These are phyloP conservation scores for Porcisia hertigi DNA, from an alignment of 208 protist genomes.

Conservation along the genomic window DNA sequence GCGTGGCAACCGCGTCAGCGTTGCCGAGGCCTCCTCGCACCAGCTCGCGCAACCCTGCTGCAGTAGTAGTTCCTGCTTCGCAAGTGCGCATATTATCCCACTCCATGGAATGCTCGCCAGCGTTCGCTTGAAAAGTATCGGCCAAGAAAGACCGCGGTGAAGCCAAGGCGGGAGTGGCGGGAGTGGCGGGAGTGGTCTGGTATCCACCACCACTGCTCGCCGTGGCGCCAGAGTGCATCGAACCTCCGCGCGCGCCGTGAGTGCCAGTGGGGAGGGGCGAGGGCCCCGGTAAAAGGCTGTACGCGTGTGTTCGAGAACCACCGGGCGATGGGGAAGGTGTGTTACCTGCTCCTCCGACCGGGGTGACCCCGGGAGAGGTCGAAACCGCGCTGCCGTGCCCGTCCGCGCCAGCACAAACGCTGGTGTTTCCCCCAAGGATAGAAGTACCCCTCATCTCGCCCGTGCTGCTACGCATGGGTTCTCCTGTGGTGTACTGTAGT, in stretches of 20 bases:
- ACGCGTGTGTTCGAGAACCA: neutral
- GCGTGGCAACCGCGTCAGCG: neutral
- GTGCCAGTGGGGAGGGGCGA: neutral
- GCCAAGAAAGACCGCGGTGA: slow-evolving; percentile 9
- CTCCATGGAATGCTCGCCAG: slow-evolving; percentile 2
- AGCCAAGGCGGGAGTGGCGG: slow-evolving; percentile 8
- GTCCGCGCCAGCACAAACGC: neutral
- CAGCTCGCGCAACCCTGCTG: slow-evolving; percentile 8
- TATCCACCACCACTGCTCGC: neutral
- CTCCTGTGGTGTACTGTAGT: slow-evolving; percentile 41
- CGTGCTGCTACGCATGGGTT: slow-evolving; percentile 22
- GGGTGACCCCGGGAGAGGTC: slow-evolving; percentile 3
- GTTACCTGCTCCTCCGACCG: neutral
- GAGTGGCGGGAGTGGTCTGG: slow-evolving; percentile 6
- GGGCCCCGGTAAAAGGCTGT: neutral
- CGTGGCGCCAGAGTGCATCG: neutral
- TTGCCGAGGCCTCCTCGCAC: neutral
- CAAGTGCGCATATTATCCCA: neutral
- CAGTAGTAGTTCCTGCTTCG: neutral
- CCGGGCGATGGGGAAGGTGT: neutral
- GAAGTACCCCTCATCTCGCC: neutral
- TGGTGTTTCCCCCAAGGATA: slow-evolving; percentile 2
- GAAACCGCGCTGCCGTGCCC: neutral
- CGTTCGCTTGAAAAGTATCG: neutral
- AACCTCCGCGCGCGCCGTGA: neutral